Evolutionary conservation across 495 filamentous ascomycete genomes (phyloP), one percentile per base, ranked within the genome.

Genomic region (Lentithecium fluviatile): DNA sequence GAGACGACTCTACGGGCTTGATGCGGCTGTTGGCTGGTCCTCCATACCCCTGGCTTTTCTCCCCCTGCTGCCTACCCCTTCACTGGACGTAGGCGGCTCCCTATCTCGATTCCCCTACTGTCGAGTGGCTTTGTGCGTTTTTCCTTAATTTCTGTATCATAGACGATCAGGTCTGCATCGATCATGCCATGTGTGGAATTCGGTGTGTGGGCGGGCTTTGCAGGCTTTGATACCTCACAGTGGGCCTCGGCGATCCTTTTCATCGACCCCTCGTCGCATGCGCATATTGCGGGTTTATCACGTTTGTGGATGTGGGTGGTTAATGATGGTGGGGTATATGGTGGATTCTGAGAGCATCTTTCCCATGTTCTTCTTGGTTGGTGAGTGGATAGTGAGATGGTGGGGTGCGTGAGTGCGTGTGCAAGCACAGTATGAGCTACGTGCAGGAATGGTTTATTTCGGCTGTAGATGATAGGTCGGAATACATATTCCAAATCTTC

Each of bases 21-120:
- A 26, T 42, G 11, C 23, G 50, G 56, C 43, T 37, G 17, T 50
- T 38, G 52, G 63, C 63, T 60, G 52, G 63, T 56, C 48, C 19
- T 20, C 36, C 36, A 43, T 43, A 15, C 53, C 58, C 52, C 47
- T 47, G 32, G n/a, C 48, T 43, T 45, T 45, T 17, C 43, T n/a
- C 21, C 42, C 51, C 53, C 26, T 6, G 20, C 36, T 45, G 56
- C 45, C 63, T 49, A 51, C 46, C 37, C 63, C 63, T 66, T 66
- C 21, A 53, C 32, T 56, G 63, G 63, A 46, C 38, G 47, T 45
- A 17, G 52, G 57, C 26, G 17, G 43, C 12, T 45, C 37, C 17
- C 24, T 3, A 34, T 24, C 24, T 48, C 21, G 12, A 13, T 23
- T 20, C 2, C 19, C 12, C 5, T 23, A 48, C 7, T 25, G 20